Evolutionary conservation across 768 basidiomycete genomes (phyloP).

Genomic region (Suillus subalutaceus): DNA sequence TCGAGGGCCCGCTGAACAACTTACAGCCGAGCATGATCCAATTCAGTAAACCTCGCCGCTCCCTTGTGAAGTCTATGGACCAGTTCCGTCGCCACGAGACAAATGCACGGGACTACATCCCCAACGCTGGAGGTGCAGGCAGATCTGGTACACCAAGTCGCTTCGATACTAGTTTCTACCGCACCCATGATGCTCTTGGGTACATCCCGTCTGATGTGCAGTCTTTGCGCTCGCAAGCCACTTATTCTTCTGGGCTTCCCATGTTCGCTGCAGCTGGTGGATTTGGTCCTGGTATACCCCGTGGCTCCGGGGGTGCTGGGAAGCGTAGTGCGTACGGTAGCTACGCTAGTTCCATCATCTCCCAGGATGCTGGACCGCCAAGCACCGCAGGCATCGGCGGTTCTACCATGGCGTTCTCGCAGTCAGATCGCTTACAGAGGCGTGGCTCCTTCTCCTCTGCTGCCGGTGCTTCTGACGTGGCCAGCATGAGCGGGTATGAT

Average conservation of each 20-base stretch:
- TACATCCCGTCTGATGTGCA: conserved; percentile 97
- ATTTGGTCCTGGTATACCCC: conserved; percentile 66
- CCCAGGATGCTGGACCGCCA: conserved; percentile 81
- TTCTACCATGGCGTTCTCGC: conserved; percentile 77
- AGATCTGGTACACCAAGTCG: conserved; percentile 91
- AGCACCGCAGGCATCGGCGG: conserved; percentile 59
- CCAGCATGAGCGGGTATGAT: conserved; percentile 74
- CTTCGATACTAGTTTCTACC: conserved; percentile 95
- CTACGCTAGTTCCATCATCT: conserved; percentile 92
- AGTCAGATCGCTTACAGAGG: conserved; percentile 85
- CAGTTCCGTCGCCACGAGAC: conserved; percentile 94
- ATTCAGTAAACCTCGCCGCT: conserved; percentile 94
- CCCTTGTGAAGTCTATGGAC: conserved; percentile 88
- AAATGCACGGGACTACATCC: conserved; percentile 79
- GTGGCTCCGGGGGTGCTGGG: conserved; percentile 57
- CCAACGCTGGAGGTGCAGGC: conserved; percentile 36
- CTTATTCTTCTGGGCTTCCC: conserved; percentile 89
- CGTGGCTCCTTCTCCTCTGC: conserved; percentile 78
- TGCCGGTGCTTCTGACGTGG: conserved; percentile 75
- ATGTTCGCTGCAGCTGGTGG: conserved; percentile 72
- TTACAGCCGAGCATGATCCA: conserved; percentile 99
- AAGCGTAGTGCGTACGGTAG: conserved; percentile 78
- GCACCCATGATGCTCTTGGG: conserved; percentile 93
- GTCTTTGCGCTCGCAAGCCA: conserved; percentile 95
- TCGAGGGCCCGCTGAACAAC: conserved; percentile 96